phyloP scores from a whole-genome alignment of 805 yeast genomes.

The Yarrowia alimentaria region DNA sequence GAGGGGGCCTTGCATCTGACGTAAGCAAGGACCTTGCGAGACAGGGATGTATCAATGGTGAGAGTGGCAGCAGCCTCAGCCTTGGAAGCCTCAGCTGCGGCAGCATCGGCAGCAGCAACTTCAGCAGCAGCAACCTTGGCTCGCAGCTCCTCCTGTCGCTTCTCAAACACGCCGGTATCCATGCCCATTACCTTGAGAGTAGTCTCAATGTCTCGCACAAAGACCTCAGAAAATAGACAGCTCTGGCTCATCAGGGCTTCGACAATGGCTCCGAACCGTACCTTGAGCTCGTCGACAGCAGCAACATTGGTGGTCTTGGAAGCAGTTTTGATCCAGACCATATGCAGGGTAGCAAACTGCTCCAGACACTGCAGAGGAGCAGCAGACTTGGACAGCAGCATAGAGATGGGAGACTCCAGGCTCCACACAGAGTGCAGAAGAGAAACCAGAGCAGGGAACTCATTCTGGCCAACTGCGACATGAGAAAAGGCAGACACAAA shows the following conservation, averaged over 20 bases:
- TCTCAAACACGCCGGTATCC: constrained; percentile 3
- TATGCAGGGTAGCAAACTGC: constrained; percentile 17
- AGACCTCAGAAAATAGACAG: constrained; percentile 6
- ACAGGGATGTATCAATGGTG: background rate
- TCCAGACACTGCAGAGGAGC: constrained; percentile 14
- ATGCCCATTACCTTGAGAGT: constrained; percentile 19
- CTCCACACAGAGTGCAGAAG: constrained; percentile 1
- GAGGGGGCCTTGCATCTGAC: constrained; percentile 17
- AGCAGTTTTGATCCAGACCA: constrained; percentile 23
- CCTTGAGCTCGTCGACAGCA: constrained; percentile 22
- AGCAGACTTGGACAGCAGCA: background rate
- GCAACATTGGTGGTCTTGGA: constrained; percentile 21
- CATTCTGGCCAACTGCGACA: background rate
- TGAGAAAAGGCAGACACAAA: constrained; percentile 5
- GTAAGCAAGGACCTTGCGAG: constrained; percentile 13
- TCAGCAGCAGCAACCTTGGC: background rate
- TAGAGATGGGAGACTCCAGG: constrained; percentile 1
- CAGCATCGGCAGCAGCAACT: background rate
- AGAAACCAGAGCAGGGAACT: background rate
- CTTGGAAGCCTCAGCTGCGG: too few species aligned
- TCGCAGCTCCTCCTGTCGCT: constrained; percentile 10
- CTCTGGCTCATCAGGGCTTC: constrained; percentile 21
- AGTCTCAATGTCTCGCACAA: constrained; percentile 12
- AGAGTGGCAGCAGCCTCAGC: background rate
- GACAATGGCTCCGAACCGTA: constrained; percentile 15